Conservation (phyloP, 1,139 yeast genomes). For the Geotrichum australiense region DNA sequence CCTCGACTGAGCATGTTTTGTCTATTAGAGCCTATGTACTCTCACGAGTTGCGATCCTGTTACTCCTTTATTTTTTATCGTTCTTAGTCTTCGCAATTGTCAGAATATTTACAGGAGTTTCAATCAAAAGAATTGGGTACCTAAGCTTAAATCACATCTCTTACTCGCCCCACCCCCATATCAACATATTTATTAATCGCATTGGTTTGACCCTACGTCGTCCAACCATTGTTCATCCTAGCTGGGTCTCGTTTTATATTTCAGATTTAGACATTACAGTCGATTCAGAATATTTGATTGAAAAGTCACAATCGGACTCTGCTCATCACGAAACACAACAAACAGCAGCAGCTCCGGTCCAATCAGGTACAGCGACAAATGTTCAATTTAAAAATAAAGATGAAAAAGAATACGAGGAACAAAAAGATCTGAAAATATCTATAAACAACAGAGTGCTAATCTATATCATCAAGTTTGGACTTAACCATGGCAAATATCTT, state of each 20-base stretch:
- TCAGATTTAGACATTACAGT: slow-evolving; percentile 29
- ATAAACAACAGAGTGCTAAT: slow-evolving; percentile 21
- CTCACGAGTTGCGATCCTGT: slow-evolving; percentile 23
- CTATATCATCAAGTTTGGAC: slow-evolving; percentile 25
- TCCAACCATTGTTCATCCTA: slow-evolving; percentile 39
- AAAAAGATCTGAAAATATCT: too few relatives aligned
- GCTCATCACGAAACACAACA: slow-evolving; percentile 5
- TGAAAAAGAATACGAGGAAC: too few relatives aligned
- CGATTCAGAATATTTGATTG: slow-evolving; percentile 23
- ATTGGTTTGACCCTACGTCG: slow-evolving; percentile 36
- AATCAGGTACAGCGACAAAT: not conserved
- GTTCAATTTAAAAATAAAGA: too few relatives aligned
- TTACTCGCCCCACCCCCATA: slow-evolving; percentile 32
- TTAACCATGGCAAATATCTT: slow-evolving; percentile 27
- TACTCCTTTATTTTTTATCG: slow-evolving; percentile 30
- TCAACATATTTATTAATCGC: slow-evolving; percentile 32
- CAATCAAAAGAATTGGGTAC: slow-evolving; percentile 39
- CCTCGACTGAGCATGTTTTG: slow-evolving; percentile 4
- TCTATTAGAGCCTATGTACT: slow-evolving; percentile 11
- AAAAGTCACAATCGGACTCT: slow-evolving; percentile 3
- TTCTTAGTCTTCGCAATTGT: slow-evolving; percentile 37
- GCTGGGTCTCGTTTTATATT: slow-evolving; percentile 32
- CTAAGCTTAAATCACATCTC: slow-evolving; percentile 35
- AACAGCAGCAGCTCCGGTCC: not conserved
- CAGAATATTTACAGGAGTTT: slow-evolving; percentile 38